Conservation (phyloP, 306 rosid species). For the Abrus pulchellus region DNA sequence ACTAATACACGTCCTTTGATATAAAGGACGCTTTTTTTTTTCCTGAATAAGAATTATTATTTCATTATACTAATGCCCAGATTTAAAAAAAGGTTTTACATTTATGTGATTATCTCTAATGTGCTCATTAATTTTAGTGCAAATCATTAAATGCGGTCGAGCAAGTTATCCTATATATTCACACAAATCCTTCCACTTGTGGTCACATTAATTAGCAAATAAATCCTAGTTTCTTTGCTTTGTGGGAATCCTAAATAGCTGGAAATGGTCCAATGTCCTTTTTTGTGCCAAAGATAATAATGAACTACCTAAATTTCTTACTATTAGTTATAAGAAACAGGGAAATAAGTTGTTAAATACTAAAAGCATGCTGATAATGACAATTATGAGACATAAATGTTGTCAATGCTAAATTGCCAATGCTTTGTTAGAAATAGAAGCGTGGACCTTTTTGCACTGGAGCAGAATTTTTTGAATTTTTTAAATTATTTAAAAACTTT, state of each 20-base stretch:
- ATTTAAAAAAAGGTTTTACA: neutral
- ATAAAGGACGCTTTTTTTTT: conserved; percentile 36
- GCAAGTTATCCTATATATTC: too few relatives aligned
- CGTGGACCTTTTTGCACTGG: too few relatives aligned
- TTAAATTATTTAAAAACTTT: too few relatives aligned
- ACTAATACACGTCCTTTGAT: conserved; percentile 8
- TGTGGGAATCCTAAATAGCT: neutral
- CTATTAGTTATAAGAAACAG: neutral
- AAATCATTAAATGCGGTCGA: neutral
- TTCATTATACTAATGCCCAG: neutral
- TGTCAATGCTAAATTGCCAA: too few relatives aligned
- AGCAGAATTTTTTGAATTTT: too few relatives aligned
- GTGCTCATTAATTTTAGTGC: neutral
- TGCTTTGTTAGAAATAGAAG: too few relatives aligned
- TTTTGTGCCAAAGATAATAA: neutral
- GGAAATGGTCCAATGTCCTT: neutral
- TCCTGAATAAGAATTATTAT: neutral
- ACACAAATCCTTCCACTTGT: too few relatives aligned
- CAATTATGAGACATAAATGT: neutral
- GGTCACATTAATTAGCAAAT: too few relatives aligned
- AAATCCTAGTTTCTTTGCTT: neutral
- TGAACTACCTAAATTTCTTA: neutral
- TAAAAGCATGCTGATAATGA: neutral
- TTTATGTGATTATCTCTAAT: neutral
- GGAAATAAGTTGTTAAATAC: neutral